These are phyloP conservation scores for Aspergillus japonicus DNA, from an alignment of 2,329 filamentous ascomycete species.

Conservation along the genomic window DNA sequence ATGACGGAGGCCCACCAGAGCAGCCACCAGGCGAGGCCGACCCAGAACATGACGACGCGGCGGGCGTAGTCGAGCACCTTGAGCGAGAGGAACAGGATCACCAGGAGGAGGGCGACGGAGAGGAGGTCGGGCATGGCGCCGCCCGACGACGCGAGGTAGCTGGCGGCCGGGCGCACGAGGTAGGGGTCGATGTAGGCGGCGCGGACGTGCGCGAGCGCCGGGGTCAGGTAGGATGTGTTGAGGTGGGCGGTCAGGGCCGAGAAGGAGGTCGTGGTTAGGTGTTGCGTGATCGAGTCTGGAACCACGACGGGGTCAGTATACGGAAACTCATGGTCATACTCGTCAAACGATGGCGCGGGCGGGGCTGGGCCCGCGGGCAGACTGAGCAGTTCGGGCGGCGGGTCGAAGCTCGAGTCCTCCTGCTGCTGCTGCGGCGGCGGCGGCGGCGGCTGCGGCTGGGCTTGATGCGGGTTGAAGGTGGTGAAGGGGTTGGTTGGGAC, in stretches of 20 bases:
- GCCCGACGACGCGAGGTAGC: constrained; percentile 24
- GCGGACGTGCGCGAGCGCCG: constrained; percentile 12
- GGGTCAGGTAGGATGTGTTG: constrained; percentile 14
- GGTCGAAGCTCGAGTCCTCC: too few relatives aligned
- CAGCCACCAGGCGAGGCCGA: constrained; percentile 63
- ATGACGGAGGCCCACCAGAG: constrained; percentile 64
- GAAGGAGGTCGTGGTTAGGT: constrained; percentile 17
- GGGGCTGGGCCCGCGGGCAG: too few relatives aligned
- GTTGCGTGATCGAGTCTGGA: constrained; percentile 5
- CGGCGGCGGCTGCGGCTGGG: too few relatives aligned
- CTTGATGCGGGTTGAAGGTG: too few relatives aligned
- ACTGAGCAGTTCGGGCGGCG: too few relatives aligned
- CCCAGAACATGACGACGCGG: constrained; percentile 73
- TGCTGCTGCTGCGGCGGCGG: too few relatives aligned
- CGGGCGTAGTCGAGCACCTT: constrained; percentile 68
- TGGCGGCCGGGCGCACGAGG: constrained; percentile 31
- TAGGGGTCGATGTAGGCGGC: constrained; percentile 19
- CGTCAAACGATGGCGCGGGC: too few relatives aligned
- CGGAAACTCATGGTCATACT: too few relatives aligned
- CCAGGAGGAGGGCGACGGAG: constrained; percentile 50
- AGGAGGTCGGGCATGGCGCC: constrained; percentile 34
- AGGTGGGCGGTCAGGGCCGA: constrained; percentile 14
- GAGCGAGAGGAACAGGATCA: constrained; percentile 63
- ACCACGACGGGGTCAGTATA: neutral
- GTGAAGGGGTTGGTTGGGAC: too few relatives aligned